Evolutionary conservation across 495 filamentous ascomycete genomes (phyloP).

Genomic region (Melanomma pulvis-pyrius): DNA sequence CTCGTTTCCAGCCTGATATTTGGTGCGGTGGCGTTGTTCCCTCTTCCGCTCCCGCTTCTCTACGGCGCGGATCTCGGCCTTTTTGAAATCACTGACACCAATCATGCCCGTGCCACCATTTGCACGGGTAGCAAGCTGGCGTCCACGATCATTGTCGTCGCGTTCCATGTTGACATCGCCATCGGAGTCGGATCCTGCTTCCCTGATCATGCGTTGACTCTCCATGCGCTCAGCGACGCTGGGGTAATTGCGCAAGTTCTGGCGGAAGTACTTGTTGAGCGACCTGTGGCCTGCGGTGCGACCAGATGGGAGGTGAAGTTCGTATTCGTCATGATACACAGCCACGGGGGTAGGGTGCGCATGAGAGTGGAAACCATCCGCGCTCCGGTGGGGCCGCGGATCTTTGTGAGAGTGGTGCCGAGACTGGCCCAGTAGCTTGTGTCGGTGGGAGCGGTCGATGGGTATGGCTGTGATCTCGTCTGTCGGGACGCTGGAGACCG

Average conservation of each 20-base stretch:
- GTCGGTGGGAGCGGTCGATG: conserved; percentile 63
- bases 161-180: conserved; percentile 55
- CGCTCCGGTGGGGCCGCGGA: conserved; percentile 65
- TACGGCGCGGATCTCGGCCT: conserved; percentile 60
- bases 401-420: conserved; percentile 66
- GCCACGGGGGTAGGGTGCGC: conserved; percentile 62
- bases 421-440: conserved; percentile 62
- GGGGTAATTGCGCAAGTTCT: conserved; percentile 86
- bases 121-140: conserved; percentile 65
- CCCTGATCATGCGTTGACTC: conserved; percentile 42
- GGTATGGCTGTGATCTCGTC: conserved; percentile 73
- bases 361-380: conserved; percentile 74
- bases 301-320: conserved; percentile 91
- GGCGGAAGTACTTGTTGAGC: conserved; percentile 81
- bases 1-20: conserved; percentile 65
- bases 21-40: conserved; percentile 60
- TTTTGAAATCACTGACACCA: conserved; percentile 71
- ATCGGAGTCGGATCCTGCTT: conserved; percentile 42
- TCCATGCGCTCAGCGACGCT: conserved; percentile 63
- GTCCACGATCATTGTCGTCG: conserved; percentile 48
- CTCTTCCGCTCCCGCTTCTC: conserved; percentile 70
- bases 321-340: conserved; percentile 85
- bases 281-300: conserved; percentile 89
- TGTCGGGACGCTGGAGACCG: conserved; percentile 78
- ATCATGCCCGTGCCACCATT: conserved; percentile 77